phyloP scores from a whole-genome alignment of 768 basidiomycete genomes.

The Mycena venus region DNA sequence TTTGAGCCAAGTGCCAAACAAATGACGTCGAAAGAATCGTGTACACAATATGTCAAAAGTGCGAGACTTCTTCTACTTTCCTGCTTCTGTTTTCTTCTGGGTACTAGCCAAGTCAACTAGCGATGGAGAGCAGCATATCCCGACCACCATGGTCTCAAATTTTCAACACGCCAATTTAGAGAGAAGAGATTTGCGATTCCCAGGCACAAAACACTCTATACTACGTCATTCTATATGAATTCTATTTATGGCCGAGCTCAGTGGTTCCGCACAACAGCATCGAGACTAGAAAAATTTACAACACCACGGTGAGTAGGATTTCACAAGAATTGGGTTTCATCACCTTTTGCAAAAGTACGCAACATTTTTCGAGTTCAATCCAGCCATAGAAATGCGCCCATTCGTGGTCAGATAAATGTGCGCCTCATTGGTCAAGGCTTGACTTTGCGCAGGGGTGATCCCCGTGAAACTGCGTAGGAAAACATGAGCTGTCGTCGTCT shows the following conservation, averaged over 20 bases:
- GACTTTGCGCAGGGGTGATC: constrained; percentile 74
- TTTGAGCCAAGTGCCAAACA: too few relatives aligned
- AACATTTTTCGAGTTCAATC: constrained; percentile 86
- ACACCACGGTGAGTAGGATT: too few relatives aligned
- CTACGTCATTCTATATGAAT: constrained; percentile 3
- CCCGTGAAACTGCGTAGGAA: constrained; percentile 87
- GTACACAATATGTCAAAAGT: too few relatives aligned
- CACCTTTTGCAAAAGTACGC: constrained; percentile 79
- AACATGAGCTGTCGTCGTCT: constrained; percentile 7
- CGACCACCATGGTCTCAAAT: too few relatives aligned
- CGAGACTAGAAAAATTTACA: too few relatives aligned
- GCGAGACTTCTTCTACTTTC: too few relatives aligned
- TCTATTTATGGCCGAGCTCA: constrained; percentile 11
- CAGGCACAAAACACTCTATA: constrained; percentile 3
- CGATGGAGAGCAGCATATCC: too few relatives aligned
- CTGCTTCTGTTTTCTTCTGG: too few relatives aligned
- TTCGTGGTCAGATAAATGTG: constrained; percentile 91
- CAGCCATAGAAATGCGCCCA: constrained; percentile 96
- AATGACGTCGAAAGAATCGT: too few relatives aligned
- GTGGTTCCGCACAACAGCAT: constrained; percentile 71
- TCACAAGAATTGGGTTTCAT: too few relatives aligned
- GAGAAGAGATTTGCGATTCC: not conserved
- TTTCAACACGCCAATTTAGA: not conserved
- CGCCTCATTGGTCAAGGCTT: constrained; percentile 74
- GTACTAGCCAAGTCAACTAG: too few relatives aligned